These are phyloP conservation scores for Helianthus tuberosus DNA, from an alignment of 129 eudicot species.

Conservation along the genomic window DNA sequence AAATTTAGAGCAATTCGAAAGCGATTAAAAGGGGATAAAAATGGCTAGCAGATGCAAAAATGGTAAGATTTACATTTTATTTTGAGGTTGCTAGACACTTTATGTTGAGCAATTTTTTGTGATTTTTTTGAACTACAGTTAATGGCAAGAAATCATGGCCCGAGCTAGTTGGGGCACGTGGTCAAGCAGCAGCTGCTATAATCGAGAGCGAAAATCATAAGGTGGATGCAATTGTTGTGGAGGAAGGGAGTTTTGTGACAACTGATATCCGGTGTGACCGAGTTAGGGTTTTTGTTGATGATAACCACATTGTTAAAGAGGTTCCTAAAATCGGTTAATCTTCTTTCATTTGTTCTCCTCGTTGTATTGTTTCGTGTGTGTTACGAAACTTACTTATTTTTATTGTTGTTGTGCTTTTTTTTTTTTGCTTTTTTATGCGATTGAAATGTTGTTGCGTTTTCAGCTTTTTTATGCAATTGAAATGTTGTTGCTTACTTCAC, in stretches of 20 bases:
- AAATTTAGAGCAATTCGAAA: not conserved
- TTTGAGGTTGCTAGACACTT: not conserved
- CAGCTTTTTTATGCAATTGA: no score
- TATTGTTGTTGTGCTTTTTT: no score
- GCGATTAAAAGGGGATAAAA: not conserved
- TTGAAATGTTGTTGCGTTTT: no score
- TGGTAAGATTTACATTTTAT: not conserved
- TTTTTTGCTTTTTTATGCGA: no score
- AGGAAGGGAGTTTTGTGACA: constrained; percentile 27
- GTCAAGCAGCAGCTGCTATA: constrained; percentile 18
- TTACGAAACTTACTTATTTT: no score
- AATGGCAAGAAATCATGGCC: constrained; percentile 44
- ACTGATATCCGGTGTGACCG: constrained; percentile 26
- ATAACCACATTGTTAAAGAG: constrained; percentile 17
- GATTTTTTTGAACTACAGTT: constrained; percentile 6
- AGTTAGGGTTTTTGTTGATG: constrained; percentile 39
- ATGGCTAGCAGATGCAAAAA: not conserved
- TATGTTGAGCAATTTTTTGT: not conserved
- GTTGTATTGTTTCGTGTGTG: no score
- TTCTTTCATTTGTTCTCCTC: no score
- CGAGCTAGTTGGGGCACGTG: constrained; percentile 27
- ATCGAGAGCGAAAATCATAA: constrained; percentile 29
- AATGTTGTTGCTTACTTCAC: no score
- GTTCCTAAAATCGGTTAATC: constrained; percentile 11
- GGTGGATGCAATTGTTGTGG: constrained; percentile 31